These are phyloP conservation scores for Penicillium sp. DNA, from an alignment of 2,329 filamentous ascomycete genomes.

Conservation along the genomic window DNA sequence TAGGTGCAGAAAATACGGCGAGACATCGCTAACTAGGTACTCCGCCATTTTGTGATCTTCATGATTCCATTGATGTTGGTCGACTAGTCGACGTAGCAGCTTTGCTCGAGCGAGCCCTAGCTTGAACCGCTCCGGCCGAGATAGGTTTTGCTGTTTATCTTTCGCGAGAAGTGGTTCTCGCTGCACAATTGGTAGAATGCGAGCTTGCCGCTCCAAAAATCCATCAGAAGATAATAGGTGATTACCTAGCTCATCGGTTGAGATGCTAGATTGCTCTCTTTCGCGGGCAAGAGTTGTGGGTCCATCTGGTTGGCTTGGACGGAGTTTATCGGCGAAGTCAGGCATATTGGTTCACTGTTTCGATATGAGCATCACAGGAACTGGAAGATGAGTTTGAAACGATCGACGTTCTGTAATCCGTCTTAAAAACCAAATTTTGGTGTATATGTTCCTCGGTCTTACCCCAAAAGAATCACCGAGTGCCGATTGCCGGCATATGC, in stretches of 20 bases:
- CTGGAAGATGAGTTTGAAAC: neutral
- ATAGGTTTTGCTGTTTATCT: slow-evolving; percentile 52
- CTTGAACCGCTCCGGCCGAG: slow-evolving; percentile 53
- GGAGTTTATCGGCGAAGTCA: slow-evolving; percentile 53
- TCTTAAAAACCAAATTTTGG: neutral
- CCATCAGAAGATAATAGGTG: slow-evolving; percentile 50
- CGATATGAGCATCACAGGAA: neutral
- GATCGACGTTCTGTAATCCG: neutral
- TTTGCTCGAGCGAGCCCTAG: slow-evolving; percentile 55
- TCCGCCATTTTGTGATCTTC: slow-evolving; percentile 54
- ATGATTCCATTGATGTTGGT: slow-evolving; percentile 49
- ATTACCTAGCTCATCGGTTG: slow-evolving; percentile 45
- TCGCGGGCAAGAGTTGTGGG: slow-evolving; percentile 48
- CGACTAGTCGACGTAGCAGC: slow-evolving; percentile 47
- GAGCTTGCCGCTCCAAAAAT: slow-evolving; percentile 50
- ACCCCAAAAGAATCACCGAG: slow-evolving; percentile 14
- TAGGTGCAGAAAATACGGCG: slow-evolving; percentile 53
- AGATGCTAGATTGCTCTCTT: slow-evolving; percentile 45
- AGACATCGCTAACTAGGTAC: slow-evolving; percentile 56
- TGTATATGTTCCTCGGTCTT: neutral
- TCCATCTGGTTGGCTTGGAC: slow-evolving; percentile 48
- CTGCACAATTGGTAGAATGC: slow-evolving; percentile 47
- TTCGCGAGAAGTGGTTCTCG: slow-evolving; percentile 53
- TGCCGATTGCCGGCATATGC: slow-evolving; percentile 17
- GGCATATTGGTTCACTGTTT: slow-evolving; percentile 32